Evolutionary conservation across 1,284 basidiomycete species (phyloP).

Genomic region (Moesziomyces sp.): DNA sequence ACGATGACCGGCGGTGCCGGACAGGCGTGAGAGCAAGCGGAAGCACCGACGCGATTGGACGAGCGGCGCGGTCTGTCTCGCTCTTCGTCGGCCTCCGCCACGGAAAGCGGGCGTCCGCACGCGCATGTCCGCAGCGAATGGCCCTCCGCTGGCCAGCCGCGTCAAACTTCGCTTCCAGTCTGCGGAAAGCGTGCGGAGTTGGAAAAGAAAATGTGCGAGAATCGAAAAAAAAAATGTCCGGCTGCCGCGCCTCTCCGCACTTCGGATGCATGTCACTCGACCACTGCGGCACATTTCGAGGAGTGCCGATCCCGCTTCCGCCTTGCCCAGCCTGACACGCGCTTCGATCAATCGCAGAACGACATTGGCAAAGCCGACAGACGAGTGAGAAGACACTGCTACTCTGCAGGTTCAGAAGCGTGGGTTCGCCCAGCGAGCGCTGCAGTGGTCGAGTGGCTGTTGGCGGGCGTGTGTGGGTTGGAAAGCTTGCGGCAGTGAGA

Average conservation of each 20-base stretch:
- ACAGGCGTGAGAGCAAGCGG: too few species aligned
- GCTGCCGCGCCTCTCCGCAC: not conserved
- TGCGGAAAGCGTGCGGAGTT: constrained; percentile 1
- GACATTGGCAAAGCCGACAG: constrained; percentile 1
- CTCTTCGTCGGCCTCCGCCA: constrained; percentile 7
- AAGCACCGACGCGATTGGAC: not conserved
- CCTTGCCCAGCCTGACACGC: too few species aligned
- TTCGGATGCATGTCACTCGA: too few species aligned
- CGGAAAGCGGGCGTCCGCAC: constrained; percentile 10
- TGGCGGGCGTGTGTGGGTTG: too few species aligned
- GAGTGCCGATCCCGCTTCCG: too few species aligned
- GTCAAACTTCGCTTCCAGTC: too few species aligned
- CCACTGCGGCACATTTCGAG: too few species aligned
- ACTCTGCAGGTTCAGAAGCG: too few species aligned
- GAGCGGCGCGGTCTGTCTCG: constrained; percentile 2
- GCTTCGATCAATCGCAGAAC: not conserved
- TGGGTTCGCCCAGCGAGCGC: too few species aligned
- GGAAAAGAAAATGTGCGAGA: not conserved
- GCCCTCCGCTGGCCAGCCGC: too few species aligned
- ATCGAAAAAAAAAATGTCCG: constrained; percentile 7
- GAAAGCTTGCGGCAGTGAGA: too few species aligned
- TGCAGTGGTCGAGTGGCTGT: not conserved
- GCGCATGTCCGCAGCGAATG: not conserved
- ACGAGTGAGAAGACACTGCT: not conserved
- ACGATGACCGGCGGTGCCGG: not conserved